Evolutionary conservation across 2,329 filamentous ascomycete genomes (phyloP).

Genomic region (Pseudopyricularia javanii): DNA sequence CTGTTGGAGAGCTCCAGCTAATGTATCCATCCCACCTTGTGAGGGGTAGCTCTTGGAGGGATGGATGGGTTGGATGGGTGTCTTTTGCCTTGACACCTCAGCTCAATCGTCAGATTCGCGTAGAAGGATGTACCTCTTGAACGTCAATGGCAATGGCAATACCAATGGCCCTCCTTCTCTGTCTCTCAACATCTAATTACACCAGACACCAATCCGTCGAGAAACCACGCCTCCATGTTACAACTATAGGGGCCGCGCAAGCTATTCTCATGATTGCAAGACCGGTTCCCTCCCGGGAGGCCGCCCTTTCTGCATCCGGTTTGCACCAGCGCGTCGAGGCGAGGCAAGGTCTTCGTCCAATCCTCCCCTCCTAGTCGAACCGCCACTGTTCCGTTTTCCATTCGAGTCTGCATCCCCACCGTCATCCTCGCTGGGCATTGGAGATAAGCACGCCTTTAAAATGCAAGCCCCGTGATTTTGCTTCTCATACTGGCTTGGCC

Average conservation of each 20-base stretch:
- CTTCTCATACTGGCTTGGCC: not conserved
- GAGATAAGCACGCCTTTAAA: not conserved
- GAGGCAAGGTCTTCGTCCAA: not conserved
- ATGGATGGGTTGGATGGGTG: too few species aligned
- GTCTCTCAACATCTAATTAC: too few species aligned
- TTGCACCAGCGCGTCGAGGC: not conserved
- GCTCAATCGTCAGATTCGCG: too few species aligned
- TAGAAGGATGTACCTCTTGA: too few species aligned
- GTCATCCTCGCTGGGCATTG: not conserved
- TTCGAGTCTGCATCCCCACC: not conserved
- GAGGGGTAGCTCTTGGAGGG: not conserved
- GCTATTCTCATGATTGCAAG: not conserved
- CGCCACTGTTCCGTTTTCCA: not conserved
- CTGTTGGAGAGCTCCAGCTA: not conserved
- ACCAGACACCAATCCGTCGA: too few species aligned
- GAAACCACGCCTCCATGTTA: too few species aligned
- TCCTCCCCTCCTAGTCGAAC: not conserved
- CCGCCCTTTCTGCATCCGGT: not conserved
- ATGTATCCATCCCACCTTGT: not conserved
- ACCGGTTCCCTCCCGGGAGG: not conserved
- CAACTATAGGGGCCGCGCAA: not conserved
- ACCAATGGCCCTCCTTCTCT: too few species aligned
- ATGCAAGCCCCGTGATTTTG: not conserved
- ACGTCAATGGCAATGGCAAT: too few species aligned
- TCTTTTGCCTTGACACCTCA: too few species aligned